These are phyloP conservation scores for Xylaria sp. DNA, from an alignment of 2,329 filamentous ascomycete species.

Conservation along the genomic window DNA sequence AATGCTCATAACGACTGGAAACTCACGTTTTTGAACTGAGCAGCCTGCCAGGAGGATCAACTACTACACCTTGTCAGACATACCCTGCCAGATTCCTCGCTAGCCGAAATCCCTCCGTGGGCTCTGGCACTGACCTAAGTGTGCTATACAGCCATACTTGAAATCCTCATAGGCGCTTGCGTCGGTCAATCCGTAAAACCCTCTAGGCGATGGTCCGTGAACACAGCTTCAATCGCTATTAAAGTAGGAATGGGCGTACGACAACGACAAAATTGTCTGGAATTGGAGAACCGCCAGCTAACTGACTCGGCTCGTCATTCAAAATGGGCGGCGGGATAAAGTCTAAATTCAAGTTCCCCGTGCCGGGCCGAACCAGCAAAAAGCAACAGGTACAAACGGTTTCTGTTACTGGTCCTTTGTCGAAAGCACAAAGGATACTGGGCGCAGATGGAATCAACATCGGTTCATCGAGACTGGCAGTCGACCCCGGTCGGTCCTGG, in stretches of 20 bases:
- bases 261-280: slow-evolving; percentile 11
- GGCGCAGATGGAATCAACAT: slow-evolving; percentile 59
- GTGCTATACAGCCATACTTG: slow-evolving; percentile 18
- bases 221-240: slow-evolving; percentile 10
- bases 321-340: slow-evolving; percentile 53
- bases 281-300: slow-evolving; percentile 17
- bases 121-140: slow-evolving; percentile 4
- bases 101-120: slow-evolving; percentile 26
- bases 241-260: slow-evolving; percentile 14
- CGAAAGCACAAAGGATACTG: slow-evolving; percentile 64
- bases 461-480: slow-evolving; percentile 48
- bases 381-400: slow-evolving; percentile 49
- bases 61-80: slow-evolving; percentile 22
- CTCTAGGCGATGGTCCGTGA: slow-evolving; percentile 21
- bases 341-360: slow-evolving; percentile 61
- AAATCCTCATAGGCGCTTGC: slow-evolving; percentile 7
- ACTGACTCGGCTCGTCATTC: slow-evolving; percentile 16
- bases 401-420: slow-evolving; percentile 54
- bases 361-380: slow-evolving; percentile 60
- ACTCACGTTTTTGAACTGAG: slow-evolving; percentile 23
- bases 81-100: slow-evolving; percentile 23
- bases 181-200: slow-evolving; percentile 9
- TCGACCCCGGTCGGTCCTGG: slow-evolving; percentile 51
- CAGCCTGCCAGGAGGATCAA: slow-evolving; percentile 27
- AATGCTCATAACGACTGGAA: slow-evolving; percentile 21